Base-by-base conservation (phyloP, 163 green algal species). In the Volvox carteri region DNA sequence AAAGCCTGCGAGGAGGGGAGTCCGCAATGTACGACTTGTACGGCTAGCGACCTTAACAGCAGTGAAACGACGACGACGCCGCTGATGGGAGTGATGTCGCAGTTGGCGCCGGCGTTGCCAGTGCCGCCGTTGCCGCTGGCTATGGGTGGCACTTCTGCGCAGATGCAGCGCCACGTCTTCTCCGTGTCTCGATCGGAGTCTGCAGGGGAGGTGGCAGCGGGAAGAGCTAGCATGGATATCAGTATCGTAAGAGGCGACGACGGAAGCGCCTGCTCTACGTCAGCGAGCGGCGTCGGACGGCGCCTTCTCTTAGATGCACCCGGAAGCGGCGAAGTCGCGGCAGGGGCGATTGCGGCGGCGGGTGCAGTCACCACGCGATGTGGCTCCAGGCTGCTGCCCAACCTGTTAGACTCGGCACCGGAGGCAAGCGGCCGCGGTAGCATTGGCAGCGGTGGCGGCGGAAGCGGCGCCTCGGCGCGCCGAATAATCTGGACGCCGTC, bases 21-120 rank as follows among this genome's bases (percentile, higher is more conserved):
- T 9, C 70, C 39, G 70, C 70, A 78, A 56, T 54, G 39, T 78
- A 78, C 70, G 70, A 78, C 70, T 16, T 18, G 30, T 30, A 78
- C 37, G 18, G 39, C 25, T 41, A 78, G 70, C 70, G 70, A 58
- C 8, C 18, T 78, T 9, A 54, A 54, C 39, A 78, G 70, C 39
- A 78, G 70, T 21, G 70, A 56, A 19, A 48, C n/a, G 33, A 28
- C 67, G 67, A 12, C 25, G 67, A 23, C 33, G 67, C 35, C 37
- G 67, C 67, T 50, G 6, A 30, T 9, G 58, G 58, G 9, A 12
- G 4, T 46, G 60, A 30, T 72, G 60, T 11, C 23, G 19, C 67
- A 76, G 37, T 11, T 76, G 67, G 70, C 41, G 30, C 30, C 65
- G 35, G 65, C 33, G 35, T 9, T 5, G 14, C 56, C 14, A 23